Percentiles rank a stretch among this genome's conserved stretches.
phyloP scores from a whole-genome alignment of 2,329 filamentous ascomycete genomes.

The Cladosporium sp. region DNA sequence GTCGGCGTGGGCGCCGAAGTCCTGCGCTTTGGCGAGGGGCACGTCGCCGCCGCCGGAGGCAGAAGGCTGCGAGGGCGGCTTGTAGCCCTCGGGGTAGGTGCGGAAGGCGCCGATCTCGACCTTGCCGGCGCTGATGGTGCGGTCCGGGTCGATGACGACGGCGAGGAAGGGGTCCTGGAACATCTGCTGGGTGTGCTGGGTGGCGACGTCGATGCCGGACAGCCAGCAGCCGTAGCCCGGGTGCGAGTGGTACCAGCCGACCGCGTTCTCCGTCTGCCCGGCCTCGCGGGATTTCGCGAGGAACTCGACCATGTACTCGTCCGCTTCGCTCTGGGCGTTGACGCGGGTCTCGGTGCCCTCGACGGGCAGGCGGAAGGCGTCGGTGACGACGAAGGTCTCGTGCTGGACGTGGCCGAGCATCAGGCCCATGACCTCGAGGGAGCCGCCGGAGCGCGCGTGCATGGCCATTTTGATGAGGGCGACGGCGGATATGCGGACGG shows the following conservation, averaged over 20 bases:
- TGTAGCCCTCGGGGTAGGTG: conserved; percentile 74
- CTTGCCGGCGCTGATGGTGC: conserved; percentile 88
- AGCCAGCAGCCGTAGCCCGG: conserved; percentile 98
- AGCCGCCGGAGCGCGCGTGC: conserved; percentile 92
- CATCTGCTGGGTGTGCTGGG: conserved; percentile 76
- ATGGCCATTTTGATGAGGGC: conserved; percentile 98
- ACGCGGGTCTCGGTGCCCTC: conserved; percentile 98
- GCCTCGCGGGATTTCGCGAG: conserved; percentile 67
- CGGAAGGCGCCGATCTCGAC: conserved; percentile 97
- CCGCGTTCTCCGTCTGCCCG: conserved; percentile 79
- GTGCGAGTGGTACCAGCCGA: conserved; percentile 98
- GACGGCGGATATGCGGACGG: conserved; percentile 86
- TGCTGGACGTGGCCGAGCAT: conserved; percentile 93
- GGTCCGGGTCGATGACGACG: conserved; percentile 92
- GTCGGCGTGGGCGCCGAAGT: conserved; percentile 88
- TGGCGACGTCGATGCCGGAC: conserved; percentile 88
- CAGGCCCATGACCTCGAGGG: conserved; percentile 91
- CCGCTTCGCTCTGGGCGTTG: conserved; percentile 90
- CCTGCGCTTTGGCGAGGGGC: conserved; percentile 85
- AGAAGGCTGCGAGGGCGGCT: conserved; percentile 38
- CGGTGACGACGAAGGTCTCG: conserved; percentile 84
- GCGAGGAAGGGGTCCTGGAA: conserved; percentile 89
- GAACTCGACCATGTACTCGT: conserved; percentile 94
- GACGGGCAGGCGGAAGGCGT: conserved; percentile 87
- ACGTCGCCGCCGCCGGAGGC: conserved; percentile 63